Evolutionary conservation across 106 monocot species (phyloP).

Genomic region (Chionographis japonica): DNA sequence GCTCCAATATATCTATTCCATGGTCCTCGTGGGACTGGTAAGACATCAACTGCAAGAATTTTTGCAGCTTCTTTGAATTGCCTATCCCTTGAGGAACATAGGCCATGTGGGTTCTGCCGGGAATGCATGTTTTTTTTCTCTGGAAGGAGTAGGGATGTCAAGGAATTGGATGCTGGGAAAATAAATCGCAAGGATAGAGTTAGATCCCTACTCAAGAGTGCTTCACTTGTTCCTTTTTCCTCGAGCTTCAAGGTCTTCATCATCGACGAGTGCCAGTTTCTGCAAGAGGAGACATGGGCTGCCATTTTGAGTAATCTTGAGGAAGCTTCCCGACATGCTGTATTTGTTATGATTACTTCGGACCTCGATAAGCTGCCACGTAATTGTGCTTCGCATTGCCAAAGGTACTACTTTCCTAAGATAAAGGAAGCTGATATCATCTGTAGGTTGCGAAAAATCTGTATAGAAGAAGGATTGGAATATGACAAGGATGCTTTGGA

Average conservation of each 20-base stretch:
- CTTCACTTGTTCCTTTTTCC: slow-evolving; percentile 55
- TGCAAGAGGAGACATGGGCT: slow-evolving; percentile 63
- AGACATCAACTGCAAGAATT: slow-evolving; percentile 84
- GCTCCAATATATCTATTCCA: slow-evolving; percentile 89
- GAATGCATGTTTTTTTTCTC: slow-evolving; percentile 77
- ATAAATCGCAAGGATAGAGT: slow-evolving; percentile 60
- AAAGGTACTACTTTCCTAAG: slow-evolving; percentile 80
- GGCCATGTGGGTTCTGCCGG: slow-evolving; percentile 78
- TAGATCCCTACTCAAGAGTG: slow-evolving; percentile 62
- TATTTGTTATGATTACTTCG: slow-evolving; percentile 87
- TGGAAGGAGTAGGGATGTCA: slow-evolving; percentile 80
- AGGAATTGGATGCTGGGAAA: slow-evolving; percentile 73
- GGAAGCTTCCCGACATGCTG: slow-evolving; percentile 32
- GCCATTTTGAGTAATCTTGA: slow-evolving; percentile 71
- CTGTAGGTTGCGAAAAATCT: slow-evolving; percentile 68
- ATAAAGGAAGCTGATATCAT: slow-evolving; percentile 64
- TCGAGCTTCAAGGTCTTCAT: slow-evolving; percentile 78
- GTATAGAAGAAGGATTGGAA: slow-evolving; percentile 61
- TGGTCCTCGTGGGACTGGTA: slow-evolving; percentile 86
- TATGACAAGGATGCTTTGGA: slow-evolving; percentile 71
- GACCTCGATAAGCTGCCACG: slow-evolving; percentile 63
- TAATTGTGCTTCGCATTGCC: slow-evolving; percentile 56
- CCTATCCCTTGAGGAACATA: slow-evolving; percentile 55
- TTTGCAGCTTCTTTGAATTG: slow-evolving; percentile 94
- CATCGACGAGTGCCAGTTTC: slow-evolving; percentile 84